phyloP scores from a whole-genome alignment of 768 basidiomycete genomes.

The Suillus lakei region DNA sequence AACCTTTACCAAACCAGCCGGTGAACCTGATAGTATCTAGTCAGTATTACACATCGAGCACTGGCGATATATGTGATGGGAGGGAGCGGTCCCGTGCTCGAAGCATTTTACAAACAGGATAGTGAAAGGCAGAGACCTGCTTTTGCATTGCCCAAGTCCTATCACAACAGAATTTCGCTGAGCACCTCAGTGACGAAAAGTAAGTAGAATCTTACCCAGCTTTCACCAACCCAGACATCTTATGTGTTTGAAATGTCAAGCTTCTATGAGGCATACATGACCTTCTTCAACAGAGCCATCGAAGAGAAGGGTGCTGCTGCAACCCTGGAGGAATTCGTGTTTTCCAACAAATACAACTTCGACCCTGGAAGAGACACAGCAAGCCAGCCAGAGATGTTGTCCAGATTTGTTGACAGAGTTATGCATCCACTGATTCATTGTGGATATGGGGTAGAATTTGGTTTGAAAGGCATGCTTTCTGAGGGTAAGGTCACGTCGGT shows the following conservation, averaged over 20 bases:
- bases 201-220: constrained; percentile 8
- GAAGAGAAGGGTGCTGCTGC: constrained; percentile 20
- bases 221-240: background rate
- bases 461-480: constrained; percentile 61
- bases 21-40: constrained; percentile 11
- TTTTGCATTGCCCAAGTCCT: constrained; percentile 25
- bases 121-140: constrained; percentile 23
- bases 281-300: constrained; percentile 26
- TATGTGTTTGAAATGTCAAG: constrained; percentile 12
- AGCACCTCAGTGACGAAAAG: constrained; percentile 31
- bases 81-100: constrained; percentile 25
- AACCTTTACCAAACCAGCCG: background rate
- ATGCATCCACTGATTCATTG: constrained; percentile 67
- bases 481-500: constrained; percentile 51
- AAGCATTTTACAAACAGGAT: constrained; percentile 31
- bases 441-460: constrained; percentile 68
- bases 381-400: constrained; percentile 55
- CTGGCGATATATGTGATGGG: constrained; percentile 35
- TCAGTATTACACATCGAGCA: constrained; percentile 34
- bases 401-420: constrained; percentile 51
- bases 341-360: constrained; percentile 32
- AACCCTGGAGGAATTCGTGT: constrained; percentile 33
- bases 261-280: constrained; percentile 28
- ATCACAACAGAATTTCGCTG: constrained; percentile 31
- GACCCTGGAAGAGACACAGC: constrained; percentile 16